A percentile compares a stretch with the other conserved stretches of the same genome.
These are phyloP conservation scores for Russula virescens DNA, from an alignment of 768 basidiomycete species.

Conservation along the genomic window DNA sequence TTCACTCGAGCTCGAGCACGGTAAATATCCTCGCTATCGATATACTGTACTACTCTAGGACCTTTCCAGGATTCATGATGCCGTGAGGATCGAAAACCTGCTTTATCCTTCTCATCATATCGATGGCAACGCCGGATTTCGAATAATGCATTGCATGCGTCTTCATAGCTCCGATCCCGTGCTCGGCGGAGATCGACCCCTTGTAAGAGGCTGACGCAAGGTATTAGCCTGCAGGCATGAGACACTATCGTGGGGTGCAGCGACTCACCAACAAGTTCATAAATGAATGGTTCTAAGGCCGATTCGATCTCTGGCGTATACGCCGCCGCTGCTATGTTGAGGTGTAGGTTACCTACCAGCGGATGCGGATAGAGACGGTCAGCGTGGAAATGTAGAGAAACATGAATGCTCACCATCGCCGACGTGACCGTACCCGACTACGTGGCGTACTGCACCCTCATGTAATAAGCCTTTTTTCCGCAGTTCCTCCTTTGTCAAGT, in stretches of 20 bases:
- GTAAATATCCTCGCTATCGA: no score
- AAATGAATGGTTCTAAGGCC: slow-evolving; percentile 91
- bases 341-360: slow-evolving; percentile 76
- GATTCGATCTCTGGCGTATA: slow-evolving; percentile 81
- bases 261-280: slow-evolving; percentile 76
- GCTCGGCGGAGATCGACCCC: slow-evolving; percentile 95
- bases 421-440: slow-evolving; percentile 93
- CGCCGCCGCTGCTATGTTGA: slow-evolving; percentile 81
- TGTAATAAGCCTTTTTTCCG: slow-evolving; percentile 61
- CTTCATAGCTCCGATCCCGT: slow-evolving; percentile 96
- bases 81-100: slow-evolving; percentile 81
- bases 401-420: slow-evolving; percentile 70
- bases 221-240: slow-evolving; percentile 6
- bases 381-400: not conserved
- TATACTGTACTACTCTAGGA: slow-evolving; percentile 36
- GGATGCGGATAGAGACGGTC: slow-evolving; percentile 4
- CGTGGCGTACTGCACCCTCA: slow-evolving; percentile 71
- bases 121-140: slow-evolving; percentile 72
- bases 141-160: slow-evolving; percentile 85
- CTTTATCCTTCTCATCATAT: slow-evolving; percentile 88
- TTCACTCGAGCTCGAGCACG: no score
- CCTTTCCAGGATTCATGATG: slow-evolving; percentile 92
- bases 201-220: slow-evolving; percentile 55
- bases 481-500: slow-evolving; percentile 68
- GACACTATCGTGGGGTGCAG: not conserved